A percentile compares a stretch with the other conserved stretches of the same genome.
Evolutionary conservation across 106 monocot species (phyloP).

Genomic region (Hemerocallis citrina): DNA sequence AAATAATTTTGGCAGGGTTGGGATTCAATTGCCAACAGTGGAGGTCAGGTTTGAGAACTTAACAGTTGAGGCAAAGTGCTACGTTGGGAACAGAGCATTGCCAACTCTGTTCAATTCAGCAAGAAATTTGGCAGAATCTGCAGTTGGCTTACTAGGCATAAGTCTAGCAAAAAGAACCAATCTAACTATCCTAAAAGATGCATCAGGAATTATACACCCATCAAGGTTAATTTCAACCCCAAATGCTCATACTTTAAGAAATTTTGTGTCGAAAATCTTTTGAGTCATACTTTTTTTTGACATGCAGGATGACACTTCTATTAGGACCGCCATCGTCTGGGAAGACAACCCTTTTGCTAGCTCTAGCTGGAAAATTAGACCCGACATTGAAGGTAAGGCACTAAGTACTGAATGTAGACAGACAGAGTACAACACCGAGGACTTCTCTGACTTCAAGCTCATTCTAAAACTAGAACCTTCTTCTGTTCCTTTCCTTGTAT

Average conservation of each 20-base stretch:
- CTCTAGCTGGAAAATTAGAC: conserved; percentile 7
- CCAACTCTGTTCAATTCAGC: conserved; percentile 49
- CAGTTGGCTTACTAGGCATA: conserved; percentile 25
- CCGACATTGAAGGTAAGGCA: background rate
- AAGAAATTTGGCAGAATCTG: conserved; percentile 34
- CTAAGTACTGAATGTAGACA: background rate
- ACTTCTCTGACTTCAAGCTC: no score
- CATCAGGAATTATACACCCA: conserved; percentile 54
- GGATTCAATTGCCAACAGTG: conserved; percentile 57
- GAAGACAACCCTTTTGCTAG: conserved; percentile 4
- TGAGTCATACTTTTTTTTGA: background rate
- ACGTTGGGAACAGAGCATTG: conserved; percentile 51
- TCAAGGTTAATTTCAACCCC: conserved; percentile 26
- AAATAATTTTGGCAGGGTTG: no score
- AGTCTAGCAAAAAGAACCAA: conserved; percentile 22
- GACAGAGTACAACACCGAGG: no score
- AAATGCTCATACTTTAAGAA: no score
- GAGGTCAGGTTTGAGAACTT: conserved; percentile 65
- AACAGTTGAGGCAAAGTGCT: conserved; percentile 36
- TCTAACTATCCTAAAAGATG: conserved; percentile 45
- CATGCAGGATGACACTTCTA: conserved; percentile 9
- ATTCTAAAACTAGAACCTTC: no score
- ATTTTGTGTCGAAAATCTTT: no score
- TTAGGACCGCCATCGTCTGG: conserved; percentile 8
- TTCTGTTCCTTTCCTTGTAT: no score